Conservation (phyloP, 306 rosid species). For the Rosa lucieae region DNA sequence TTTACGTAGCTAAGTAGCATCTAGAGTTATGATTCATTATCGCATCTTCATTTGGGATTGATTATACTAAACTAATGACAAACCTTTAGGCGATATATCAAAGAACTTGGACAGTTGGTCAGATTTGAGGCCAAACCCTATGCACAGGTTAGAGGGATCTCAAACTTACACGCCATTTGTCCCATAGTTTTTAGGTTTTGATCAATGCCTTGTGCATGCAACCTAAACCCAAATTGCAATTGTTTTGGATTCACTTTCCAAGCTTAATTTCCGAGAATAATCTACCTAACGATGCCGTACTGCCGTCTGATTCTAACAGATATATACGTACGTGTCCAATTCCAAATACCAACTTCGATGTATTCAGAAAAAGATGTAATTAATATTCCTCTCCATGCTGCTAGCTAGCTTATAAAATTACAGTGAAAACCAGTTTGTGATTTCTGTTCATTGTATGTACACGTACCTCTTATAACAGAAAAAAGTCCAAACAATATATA, state of each 20-base stretch:
- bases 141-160: neutral
- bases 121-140: neutral
- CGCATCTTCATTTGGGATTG: neutral
- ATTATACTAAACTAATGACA: neutral
- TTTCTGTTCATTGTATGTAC: constrained; percentile 1
- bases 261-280: neutral
- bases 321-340: neutral
- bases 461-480: neutral
- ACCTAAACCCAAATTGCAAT: neutral
- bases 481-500: neutral
- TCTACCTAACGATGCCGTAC: neutral
- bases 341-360: neutral
- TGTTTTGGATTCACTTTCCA: neutral
- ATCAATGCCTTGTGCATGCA: neutral
- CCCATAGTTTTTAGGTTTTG: neutral
- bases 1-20: neutral
- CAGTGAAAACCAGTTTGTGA: neutral
- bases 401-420: neutral
- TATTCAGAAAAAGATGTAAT: neutral
- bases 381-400: neutral
- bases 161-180: neutral
- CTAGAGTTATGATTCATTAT: neutral
- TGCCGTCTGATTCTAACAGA: neutral
- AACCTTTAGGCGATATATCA: neutral
- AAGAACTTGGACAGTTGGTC: neutral